These are phyloP conservation scores for Metschnikowia chrysomelidarum DNA, from an alignment of 805 yeast species.

Conservation along the genomic window DNA sequence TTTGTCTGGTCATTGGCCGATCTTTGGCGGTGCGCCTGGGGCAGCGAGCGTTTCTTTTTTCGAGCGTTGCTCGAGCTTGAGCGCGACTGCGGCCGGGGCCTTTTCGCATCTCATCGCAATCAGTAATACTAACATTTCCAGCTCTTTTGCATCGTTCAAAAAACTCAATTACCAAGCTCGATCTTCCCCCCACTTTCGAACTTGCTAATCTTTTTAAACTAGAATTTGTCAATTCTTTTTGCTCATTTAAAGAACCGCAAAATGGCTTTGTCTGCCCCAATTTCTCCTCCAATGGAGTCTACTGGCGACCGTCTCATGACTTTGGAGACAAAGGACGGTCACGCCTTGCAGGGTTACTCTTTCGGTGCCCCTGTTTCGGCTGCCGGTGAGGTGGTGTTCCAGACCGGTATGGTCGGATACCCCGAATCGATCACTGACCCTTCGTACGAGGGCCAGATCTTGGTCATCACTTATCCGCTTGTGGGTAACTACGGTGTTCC, in stretches of 20 bases:
- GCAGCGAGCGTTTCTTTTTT: too few relatives aligned
- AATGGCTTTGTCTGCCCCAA: slow-evolving; percentile 67
- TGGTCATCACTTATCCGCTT: slow-evolving; percentile 93
- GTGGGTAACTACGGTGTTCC: slow-evolving; percentile 99
- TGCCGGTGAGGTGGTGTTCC: slow-evolving; percentile 98
- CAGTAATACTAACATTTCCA: slow-evolving; percentile 11
- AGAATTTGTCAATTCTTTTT: slow-evolving; percentile 1
- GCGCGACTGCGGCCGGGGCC: too few relatives aligned
- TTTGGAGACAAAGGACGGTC: slow-evolving; percentile 84
- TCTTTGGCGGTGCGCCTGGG: too few relatives aligned
- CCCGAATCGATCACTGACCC: slow-evolving; percentile 98
- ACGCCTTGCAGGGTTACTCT: slow-evolving; percentile 88
- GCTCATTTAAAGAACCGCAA: slow-evolving; percentile 11
- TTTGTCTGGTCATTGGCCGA: too few relatives aligned
- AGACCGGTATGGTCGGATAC: slow-evolving; percentile 99
- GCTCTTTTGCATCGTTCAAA: slow-evolving; percentile 10
- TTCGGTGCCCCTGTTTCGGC: slow-evolving; percentile 88
- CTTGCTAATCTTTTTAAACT: slow-evolving; percentile 9
- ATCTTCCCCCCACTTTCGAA: slow-evolving; percentile 10
- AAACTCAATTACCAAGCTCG: too few relatives aligned
- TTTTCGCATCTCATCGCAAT: slow-evolving; percentile 8
- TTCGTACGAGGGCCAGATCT: slow-evolving; percentile 95
- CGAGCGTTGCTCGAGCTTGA: too few relatives aligned
- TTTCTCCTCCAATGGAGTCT: slow-evolving; percentile 85
- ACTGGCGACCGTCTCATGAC: slow-evolving; percentile 82